These are phyloP conservation scores for Astrocystis sublimbata DNA, from an alignment of 495 filamentous ascomycete species.

Conservation along the genomic window DNA sequence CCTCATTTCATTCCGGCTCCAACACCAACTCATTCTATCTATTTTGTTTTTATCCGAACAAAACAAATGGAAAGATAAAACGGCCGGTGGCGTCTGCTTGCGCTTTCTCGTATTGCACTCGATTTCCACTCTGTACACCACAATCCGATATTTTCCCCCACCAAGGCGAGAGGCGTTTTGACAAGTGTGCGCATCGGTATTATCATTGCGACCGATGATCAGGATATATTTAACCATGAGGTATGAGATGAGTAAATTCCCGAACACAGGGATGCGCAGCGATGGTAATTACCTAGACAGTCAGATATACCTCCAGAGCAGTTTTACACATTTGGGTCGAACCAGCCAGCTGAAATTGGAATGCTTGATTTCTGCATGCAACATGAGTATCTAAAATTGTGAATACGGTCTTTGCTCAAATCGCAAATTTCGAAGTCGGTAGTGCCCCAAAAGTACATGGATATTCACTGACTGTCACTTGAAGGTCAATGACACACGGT, in stretches of 20 bases:
- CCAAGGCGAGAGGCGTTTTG: not conserved
- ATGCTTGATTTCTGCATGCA: not conserved
- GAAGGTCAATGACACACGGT: not conserved
- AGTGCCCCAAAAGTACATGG: not conserved
- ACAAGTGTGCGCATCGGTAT: not conserved
- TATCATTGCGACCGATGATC: slow-evolving; percentile 6
- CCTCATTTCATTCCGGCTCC: slow-evolving; percentile 23
- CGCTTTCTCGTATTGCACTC: not conserved
- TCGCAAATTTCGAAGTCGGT: slow-evolving; percentile 6
- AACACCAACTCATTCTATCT: slow-evolving; percentile 15
- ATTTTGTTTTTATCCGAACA: slow-evolving; percentile 2
- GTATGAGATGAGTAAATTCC: slow-evolving; percentile 11
- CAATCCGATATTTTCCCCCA: not conserved
- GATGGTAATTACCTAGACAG: slow-evolving; percentile 13
- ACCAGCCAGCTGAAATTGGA: slow-evolving; percentile 6
- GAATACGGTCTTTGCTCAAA: slow-evolving; percentile 11
- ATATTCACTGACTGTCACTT: not conserved
- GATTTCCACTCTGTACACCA: slow-evolving; percentile 17
- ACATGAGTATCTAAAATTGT: not conserved
- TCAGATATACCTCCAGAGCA: slow-evolving; percentile 18
- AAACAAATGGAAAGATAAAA: too few species aligned
- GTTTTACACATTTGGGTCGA: slow-evolving; percentile 6
- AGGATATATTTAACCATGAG: slow-evolving; percentile 10
- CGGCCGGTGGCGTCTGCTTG: slow-evolving; percentile 6
- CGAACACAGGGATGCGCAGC: not conserved